A percentile compares a stretch with the other conserved stretches of the same genome.
Conservation (phyloP, 768 basidiomycete species). For the Asterophora parasitica region DNA sequence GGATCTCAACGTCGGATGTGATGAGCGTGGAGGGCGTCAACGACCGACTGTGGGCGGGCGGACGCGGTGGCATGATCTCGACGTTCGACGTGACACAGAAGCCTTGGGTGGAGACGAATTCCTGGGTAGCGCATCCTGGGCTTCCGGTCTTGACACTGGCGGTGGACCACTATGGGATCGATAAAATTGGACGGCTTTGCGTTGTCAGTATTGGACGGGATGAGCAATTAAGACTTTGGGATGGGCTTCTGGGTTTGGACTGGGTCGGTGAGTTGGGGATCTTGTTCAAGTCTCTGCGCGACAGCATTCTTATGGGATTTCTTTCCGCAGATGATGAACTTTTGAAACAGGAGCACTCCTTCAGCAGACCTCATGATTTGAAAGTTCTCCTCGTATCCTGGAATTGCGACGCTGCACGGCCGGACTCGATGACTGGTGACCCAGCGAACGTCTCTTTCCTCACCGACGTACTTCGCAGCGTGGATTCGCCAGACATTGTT, state of each 20-base stretch:
- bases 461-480: conserved; percentile 66
- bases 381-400: conserved; percentile 81
- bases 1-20: conserved; percentile 78
- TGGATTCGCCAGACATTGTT: conserved; percentile 81
- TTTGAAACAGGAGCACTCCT: conserved; percentile 66
- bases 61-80: conserved; percentile 73
- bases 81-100: conserved; percentile 69
- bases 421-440: conserved; percentile 64
- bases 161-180: conserved; percentile 75
- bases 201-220: conserved; percentile 77
- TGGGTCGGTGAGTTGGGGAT: conserved; percentile 70
- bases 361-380: conserved; percentile 75
- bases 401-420: conserved; percentile 90
- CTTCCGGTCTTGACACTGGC: conserved; percentile 59
- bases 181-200: conserved; percentile 57
- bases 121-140: conserved; percentile 76
- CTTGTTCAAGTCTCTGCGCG: background rate
- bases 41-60: conserved; percentile 82
- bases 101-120: conserved; percentile 86
- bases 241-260: conserved; percentile 78
- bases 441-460: conserved; percentile 76
- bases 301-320: background rate
- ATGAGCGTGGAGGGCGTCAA: conserved; percentile 82
- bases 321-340: conserved; percentile 62
- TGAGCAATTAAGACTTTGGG: conserved; percentile 77